Base-by-base conservation (phyloP, 169 alveolate genomes). In the Eimeria mitis region DNA sequence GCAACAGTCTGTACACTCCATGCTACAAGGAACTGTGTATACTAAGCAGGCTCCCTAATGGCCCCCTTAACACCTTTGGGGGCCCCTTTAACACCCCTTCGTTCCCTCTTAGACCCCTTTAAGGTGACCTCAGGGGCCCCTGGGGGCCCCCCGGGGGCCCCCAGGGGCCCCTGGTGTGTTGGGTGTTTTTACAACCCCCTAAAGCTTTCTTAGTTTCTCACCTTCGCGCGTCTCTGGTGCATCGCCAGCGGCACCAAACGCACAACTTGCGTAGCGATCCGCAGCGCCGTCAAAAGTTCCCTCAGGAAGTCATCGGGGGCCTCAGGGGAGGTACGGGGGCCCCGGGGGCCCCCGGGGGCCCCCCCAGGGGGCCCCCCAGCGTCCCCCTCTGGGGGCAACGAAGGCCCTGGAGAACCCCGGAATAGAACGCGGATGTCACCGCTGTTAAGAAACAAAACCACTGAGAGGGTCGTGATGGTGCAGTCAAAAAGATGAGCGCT, bases 191-290 rank as follows among this genome's bases (percentile, higher is more conserved):
- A n/a, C 56, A 6, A 49, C 56, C 56, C 56, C 56, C 4, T 49
- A 49, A 49, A 49, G n/a, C n/a, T 63, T 23, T 16, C 40, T 28
- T 11, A 11, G 8, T 11, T 63, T 40, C 89, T 42, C 73, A 91
- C 95, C 91, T 52, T 76, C n/a, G 95, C 84, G 13, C 95, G 49
- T 44, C 49, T 78, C 14, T 91, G 95, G 54, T 91, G 95, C 28
- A 91, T 73, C 2, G 85, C 95, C 31, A 91, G 34, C 9, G 91
- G 87, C 21, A 91, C 85, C 56, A 91, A 63, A 21, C 95, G 83
- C 54, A 91, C 73, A n/a, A 91, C 83, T 85, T 91, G 95, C 44
- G 95, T 91, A 3, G 91, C 63, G 73, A 91, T 59, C 6, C 95
- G 81, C 42, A 91, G 75, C 23, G 91, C 91, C 16, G 95, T 91